These are phyloP conservation scores for Phlebiopsis gigantea DNA, from an alignment of 768 basidiomycete genomes.

Conservation along the genomic window DNA sequence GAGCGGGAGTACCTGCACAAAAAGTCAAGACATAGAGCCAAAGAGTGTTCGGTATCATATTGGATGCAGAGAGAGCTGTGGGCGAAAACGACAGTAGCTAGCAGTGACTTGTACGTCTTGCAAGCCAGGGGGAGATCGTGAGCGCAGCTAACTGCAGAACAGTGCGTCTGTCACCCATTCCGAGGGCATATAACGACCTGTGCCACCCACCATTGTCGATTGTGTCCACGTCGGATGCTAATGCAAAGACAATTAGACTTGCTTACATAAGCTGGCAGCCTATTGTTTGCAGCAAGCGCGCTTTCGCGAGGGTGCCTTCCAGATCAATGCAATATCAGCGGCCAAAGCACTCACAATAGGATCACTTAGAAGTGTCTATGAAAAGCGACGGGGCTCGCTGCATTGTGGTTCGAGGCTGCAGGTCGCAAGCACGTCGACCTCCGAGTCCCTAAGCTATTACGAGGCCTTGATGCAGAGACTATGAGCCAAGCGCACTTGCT, in stretches of 20 bases:
- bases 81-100: not conserved
- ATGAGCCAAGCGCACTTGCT: too few relatives aligned
- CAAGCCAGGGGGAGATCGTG: not conserved
- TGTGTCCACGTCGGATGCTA: too few relatives aligned
- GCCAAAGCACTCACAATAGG: too few relatives aligned
- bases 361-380: too few relatives aligned
- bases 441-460: too few relatives aligned
- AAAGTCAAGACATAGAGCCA: not conserved
- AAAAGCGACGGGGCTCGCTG: too few relatives aligned
- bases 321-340: not conserved
- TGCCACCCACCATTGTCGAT: not conserved
- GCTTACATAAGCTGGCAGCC: slow-evolving; percentile 3
- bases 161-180: not conserved
- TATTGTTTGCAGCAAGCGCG: slow-evolving; percentile 1
- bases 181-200: not conserved
- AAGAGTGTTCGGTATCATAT: not conserved
- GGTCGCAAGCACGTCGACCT: too few relatives aligned
- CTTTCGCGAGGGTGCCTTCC: not conserved
- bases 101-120: not conserved
- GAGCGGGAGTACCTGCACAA: not conserved
- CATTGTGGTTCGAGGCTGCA: too few relatives aligned
- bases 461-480: too few relatives aligned
- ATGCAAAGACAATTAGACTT: slow-evolving; percentile 5
- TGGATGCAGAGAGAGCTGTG: not conserved
- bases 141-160: not conserved